phyloP scores from a whole-genome alignment of 2,329 filamentous ascomycete genomes.

The Davidsoniella virescens region DNA sequence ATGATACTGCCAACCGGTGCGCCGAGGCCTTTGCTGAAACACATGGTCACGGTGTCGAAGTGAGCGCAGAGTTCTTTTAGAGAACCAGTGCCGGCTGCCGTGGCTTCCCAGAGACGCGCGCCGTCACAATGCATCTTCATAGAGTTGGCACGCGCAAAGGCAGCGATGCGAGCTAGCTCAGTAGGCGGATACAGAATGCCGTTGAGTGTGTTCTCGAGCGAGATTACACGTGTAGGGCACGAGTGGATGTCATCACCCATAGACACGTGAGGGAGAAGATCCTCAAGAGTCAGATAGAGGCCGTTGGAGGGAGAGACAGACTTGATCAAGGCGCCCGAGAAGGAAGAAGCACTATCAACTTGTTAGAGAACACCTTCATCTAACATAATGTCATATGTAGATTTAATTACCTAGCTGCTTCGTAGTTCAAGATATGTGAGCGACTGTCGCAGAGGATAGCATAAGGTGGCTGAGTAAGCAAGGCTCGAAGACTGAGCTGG shows the following conservation, averaged over 20 bases:
- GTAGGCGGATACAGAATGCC: slow-evolving; percentile 63
- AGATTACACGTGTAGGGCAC: slow-evolving; percentile 68
- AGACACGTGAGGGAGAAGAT: slow-evolving; percentile 50
- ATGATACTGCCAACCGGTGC: slow-evolving; percentile 67
- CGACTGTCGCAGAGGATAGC: slow-evolving; percentile 64
- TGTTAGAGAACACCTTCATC: background rate
- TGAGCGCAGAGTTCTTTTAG: slow-evolving; percentile 49
- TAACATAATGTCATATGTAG: background rate
- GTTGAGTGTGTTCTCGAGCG: slow-evolving; percentile 70
- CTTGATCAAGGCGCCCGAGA: slow-evolving; percentile 56
- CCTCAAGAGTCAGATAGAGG: slow-evolving; percentile 58
- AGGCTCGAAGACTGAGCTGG: slow-evolving; percentile 64
- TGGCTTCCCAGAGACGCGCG: slow-evolving; percentile 68
- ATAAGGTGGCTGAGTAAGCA: slow-evolving; percentile 66
- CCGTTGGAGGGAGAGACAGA: slow-evolving; percentile 54
- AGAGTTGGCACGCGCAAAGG: slow-evolving; percentile 46
- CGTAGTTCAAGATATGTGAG: slow-evolving; percentile 57
- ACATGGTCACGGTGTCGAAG: slow-evolving; percentile 62
- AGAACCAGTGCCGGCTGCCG: slow-evolving; percentile 49
- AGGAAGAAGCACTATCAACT: slow-evolving; percentile 43
- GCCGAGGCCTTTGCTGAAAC: slow-evolving; percentile 69
- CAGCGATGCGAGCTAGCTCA: slow-evolving; percentile 52
- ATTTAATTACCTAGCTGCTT: slow-evolving; percentile 39
- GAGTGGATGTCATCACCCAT: slow-evolving; percentile 56
- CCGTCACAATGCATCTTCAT: slow-evolving; percentile 66